Evolutionary conservation across 306 rosid genomes (phyloP).

Genomic region (Clitoria ternatea): DNA sequence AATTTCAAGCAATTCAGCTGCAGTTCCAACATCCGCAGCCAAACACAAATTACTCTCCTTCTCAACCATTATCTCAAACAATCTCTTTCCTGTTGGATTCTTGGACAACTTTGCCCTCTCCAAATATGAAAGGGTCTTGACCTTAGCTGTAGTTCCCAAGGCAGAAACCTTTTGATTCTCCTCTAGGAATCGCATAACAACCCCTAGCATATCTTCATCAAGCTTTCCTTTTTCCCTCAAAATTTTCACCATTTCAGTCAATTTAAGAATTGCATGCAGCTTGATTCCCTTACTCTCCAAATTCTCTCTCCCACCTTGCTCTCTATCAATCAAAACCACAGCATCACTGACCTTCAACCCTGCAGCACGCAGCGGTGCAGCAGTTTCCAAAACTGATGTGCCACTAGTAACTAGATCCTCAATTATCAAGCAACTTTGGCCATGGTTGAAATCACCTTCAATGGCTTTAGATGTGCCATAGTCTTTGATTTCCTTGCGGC

Average conservation of each 20-base stretch:
- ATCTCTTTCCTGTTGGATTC: slow-evolving; percentile 78
- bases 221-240: slow-evolving; percentile 71
- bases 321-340: slow-evolving; percentile 78
- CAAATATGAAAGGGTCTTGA: slow-evolving; percentile 42
- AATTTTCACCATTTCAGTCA: slow-evolving; percentile 81
- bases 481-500: slow-evolving; percentile 88
- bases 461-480: slow-evolving; percentile 83
- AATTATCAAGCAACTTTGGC: slow-evolving; percentile 63
- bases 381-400: slow-evolving; percentile 77
- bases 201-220: slow-evolving; percentile 49
- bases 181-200: slow-evolving; percentile 62
- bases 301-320: slow-evolving; percentile 91
- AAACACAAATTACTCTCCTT: slow-evolving; percentile 87
- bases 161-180: slow-evolving; percentile 71
- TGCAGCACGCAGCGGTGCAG: slow-evolving; percentile 65
- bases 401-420: slow-evolving; percentile 93
- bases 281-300: slow-evolving; percentile 66
- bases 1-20: slow-evolving; percentile 70
- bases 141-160: slow-evolving; percentile 31
- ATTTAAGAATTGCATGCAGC: slow-evolving; percentile 56
- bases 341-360: slow-evolving; percentile 75
- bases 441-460: slow-evolving; percentile 54
- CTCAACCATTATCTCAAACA: slow-evolving; percentile 72
- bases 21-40: slow-evolving; percentile 87
- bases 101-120: slow-evolving; percentile 72